Base-by-base conservation (phyloP, 2,329 filamentous ascomycete genomes). In the Trichoderma sp. region DNA sequence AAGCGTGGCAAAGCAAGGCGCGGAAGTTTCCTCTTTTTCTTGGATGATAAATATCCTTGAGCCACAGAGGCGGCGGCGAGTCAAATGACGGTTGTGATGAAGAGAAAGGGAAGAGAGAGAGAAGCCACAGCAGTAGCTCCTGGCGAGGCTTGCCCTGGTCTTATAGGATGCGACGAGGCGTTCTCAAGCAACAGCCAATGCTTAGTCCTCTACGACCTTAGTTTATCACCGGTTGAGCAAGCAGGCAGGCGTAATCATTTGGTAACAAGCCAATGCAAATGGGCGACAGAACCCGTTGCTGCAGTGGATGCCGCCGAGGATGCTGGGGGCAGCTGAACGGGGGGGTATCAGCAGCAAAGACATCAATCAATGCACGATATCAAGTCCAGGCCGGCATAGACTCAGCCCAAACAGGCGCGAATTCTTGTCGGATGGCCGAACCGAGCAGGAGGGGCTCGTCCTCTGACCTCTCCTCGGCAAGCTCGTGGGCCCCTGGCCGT, bases 101-200 rank as follows among this genome's bases (percentile, higher is more conserved):
- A 55, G 33, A 58, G 63, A n/a, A 58, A 33, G 13, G 14, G 40
- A 49, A 40, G 63, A 55, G 53, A 66, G 62, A 40, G 63, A 55
- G 53, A 66, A 55, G 53, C 53, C 27, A 29, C 27, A 56, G 19
- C 63, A 58, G 37, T n/a, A 21, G 53, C 53, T 58, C 53, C 21
- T 66, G 55, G 24, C 33, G 37, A 66, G 63, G 37, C 63, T 66
- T 40, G 53, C 14, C n/a, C 40, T 58, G 31, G 63, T 55, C 63
- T 66, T 66, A 66, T 66, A 66, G 49, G 33, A 57, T 19, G 35
- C 63, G 35, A 40, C 33, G 33, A 11, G n/a, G 47, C n/a, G 47
- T 49, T 49, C 10, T 6, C n/a, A 49, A 49, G 47, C 47, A 49
- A 49, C 47, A 49, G 47, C 21, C 21, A 49, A n/a, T 43, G 40